A percentile compares a stretch with the other conserved stretches of the same genome.
Conservation (phyloP, 805 yeast genomes). For the Zygoascus tannicola region DNA sequence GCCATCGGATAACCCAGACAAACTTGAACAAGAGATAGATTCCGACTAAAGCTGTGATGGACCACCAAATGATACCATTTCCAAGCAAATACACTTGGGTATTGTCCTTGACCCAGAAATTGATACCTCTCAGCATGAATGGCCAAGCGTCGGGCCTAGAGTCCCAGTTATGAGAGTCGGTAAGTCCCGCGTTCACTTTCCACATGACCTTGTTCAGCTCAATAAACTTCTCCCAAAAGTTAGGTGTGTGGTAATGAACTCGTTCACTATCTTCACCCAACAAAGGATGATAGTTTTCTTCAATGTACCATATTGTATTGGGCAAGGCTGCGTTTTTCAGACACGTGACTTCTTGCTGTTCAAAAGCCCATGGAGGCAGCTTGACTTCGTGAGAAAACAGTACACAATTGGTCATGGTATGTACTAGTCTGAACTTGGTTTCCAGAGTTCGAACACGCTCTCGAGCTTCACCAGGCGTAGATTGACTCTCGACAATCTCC, state of each 20-base stretch:
- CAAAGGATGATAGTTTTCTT: constrained; percentile 50
- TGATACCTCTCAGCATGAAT: constrained; percentile 46
- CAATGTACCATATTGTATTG: constrained; percentile 68
- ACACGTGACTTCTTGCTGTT: constrained; percentile 85
- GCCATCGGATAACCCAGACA: constrained; percentile 30
- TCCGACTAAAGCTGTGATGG: constrained; percentile 30
- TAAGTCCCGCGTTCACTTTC: constrained; percentile 38
- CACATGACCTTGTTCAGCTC: constrained; percentile 54
- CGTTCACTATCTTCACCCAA: constrained; percentile 29
- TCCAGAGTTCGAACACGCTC: constrained; percentile 46
- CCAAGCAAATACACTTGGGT: constrained; percentile 52
- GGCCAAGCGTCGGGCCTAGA: constrained; percentile 62
- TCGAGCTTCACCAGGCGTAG: constrained; percentile 30
- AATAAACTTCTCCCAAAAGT: constrained; percentile 41
- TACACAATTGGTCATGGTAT: constrained; percentile 57
- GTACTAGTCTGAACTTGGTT: constrained; percentile 60
- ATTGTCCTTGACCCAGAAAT: constrained; percentile 41
- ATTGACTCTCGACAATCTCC: constrained; percentile 36
- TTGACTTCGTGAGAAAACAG: constrained; percentile 62
- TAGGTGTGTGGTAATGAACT: constrained; percentile 28
- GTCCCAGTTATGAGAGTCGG: constrained; percentile 41
- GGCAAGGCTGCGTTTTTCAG: constrained; percentile 60
- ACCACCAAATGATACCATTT: constrained; percentile 49
- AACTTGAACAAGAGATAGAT: constrained; percentile 22
- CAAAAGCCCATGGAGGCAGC: constrained; percentile 78